phyloP scores from a whole-genome alignment of 2,329 filamentous ascomycete genomes.

The Ilyonectria mors-panacis region DNA sequence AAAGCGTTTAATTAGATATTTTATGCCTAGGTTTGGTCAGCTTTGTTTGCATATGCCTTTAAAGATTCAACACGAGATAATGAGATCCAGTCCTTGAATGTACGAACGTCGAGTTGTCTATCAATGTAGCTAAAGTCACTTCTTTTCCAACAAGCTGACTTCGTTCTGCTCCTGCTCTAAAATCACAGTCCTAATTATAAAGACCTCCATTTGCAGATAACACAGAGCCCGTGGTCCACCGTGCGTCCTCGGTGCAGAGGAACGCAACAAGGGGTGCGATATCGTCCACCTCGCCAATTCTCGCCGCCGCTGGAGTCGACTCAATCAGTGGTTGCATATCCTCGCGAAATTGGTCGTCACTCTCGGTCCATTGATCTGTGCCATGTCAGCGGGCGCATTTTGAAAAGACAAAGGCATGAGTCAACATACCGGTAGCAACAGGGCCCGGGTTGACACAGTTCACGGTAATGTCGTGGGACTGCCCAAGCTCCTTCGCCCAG shows the following conservation, averaged over 20 bases:
- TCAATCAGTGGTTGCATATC: conserved; percentile 52
- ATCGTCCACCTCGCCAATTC: conserved; percentile 50
- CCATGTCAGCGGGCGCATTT: neutral
- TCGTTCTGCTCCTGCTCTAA: no score
- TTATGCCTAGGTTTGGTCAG: no score
- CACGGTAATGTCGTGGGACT: conserved; percentile 47
- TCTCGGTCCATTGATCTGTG: conserved; percentile 46
- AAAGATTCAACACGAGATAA: no score
- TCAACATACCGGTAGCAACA: conserved; percentile 36
- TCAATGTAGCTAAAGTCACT: no score
- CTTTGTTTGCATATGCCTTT: no score
- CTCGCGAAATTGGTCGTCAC: conserved; percentile 48
- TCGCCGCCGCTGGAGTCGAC: conserved; percentile 49
- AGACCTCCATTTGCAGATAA: conserved; percentile 50
- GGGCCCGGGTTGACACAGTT: conserved; percentile 53
- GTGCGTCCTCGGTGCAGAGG: conserved; percentile 48
- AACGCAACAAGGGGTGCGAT: conserved; percentile 52
- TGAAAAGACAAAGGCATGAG: neutral
- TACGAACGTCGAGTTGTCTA: no score
- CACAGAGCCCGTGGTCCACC: conserved; percentile 50
- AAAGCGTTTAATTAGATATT: no score
- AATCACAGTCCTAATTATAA: conserved; percentile 24
- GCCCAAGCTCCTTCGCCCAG: conserved; percentile 53
- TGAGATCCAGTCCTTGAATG: no score
- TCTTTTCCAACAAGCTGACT: no score